phyloP scores from a whole-genome alignment of 441 rosid genomes.

The Theobroma grandiflorum region DNA sequence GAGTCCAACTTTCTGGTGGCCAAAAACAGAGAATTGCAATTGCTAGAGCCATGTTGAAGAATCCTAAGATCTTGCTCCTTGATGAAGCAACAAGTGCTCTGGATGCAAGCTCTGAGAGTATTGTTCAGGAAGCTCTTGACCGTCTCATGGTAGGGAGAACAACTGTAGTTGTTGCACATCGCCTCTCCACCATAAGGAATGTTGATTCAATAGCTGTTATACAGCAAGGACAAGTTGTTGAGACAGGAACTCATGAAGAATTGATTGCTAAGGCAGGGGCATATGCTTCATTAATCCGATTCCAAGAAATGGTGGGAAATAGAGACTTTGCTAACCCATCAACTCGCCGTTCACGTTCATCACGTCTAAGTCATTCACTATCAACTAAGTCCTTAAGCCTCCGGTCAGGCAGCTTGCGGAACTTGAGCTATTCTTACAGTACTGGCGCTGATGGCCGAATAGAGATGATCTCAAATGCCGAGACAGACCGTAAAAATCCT shows the following conservation, averaged over 20 bases:
- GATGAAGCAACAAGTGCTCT: conserved; percentile 99
- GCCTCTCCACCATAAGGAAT: conserved; percentile 93
- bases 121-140: conserved; percentile 97
- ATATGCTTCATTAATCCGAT: conserved; percentile 86
- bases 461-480: conserved; percentile 99
- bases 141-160: conserved; percentile 98
- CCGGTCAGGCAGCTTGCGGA: conserved; percentile 95
- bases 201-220: conserved; percentile 94
- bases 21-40: conserved; percentile 98
- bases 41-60: conserved; percentile 96
- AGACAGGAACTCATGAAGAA: conserved; percentile 95
- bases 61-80: conserved; percentile 91
- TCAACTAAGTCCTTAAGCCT: conserved; percentile 96
- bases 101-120: conserved; percentile 96
- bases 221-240: conserved; percentile 97
- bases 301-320: conserved; percentile 94
- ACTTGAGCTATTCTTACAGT: conserved; percentile 95
- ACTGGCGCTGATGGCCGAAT: conserved; percentile 97
- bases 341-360: conserved; percentile 85
- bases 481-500: conserved; percentile 85
- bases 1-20: conserved; percentile 96
- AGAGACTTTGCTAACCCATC: conserved; percentile 91
- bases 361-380: conserved; percentile 87
- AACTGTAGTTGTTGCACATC: conserved; percentile 95
- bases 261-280: conserved; percentile 82